Evolutionary conservation across 306 rosid species (phyloP).

Genomic region (Parietaria judaica): DNA sequence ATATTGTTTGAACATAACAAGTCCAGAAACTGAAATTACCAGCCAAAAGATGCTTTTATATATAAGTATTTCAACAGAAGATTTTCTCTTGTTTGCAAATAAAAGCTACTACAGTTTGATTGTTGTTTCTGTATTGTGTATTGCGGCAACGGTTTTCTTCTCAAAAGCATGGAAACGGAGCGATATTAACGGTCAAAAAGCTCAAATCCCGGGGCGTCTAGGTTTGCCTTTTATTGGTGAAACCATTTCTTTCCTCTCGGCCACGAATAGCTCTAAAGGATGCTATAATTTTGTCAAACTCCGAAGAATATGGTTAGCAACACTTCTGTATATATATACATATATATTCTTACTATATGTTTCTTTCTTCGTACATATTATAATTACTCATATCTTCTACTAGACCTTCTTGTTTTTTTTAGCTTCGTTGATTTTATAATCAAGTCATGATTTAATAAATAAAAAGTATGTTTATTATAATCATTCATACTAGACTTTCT

Average conservation of each 20-base stretch:
- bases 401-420: no score
- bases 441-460: no score
- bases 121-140: constrained; percentile 24
- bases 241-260: constrained; percentile 63
- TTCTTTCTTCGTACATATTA: not conserved
- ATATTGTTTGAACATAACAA: no score
- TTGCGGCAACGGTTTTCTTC: constrained; percentile 33
- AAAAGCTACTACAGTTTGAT: constrained; percentile 24
- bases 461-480: no score
- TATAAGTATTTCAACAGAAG: constrained; percentile 12
- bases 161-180: constrained; percentile 38
- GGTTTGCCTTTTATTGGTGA: constrained; percentile 65
- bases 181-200: constrained; percentile 6
- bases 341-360: not conserved
- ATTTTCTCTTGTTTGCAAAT: constrained; percentile 22
- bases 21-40: no score
- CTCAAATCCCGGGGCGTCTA: constrained; percentile 45
- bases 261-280: constrained; percentile 53
- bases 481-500: no score
- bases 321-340: constrained; percentile 11
- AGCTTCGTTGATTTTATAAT: no score
- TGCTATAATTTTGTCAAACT: constrained; percentile 68
- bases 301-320: constrained; percentile 53
- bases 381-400: no score
- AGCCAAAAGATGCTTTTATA: no score